Conservation (phyloP, 2,329 filamentous ascomycete genomes). For the Talaromyces sp. region DNA sequence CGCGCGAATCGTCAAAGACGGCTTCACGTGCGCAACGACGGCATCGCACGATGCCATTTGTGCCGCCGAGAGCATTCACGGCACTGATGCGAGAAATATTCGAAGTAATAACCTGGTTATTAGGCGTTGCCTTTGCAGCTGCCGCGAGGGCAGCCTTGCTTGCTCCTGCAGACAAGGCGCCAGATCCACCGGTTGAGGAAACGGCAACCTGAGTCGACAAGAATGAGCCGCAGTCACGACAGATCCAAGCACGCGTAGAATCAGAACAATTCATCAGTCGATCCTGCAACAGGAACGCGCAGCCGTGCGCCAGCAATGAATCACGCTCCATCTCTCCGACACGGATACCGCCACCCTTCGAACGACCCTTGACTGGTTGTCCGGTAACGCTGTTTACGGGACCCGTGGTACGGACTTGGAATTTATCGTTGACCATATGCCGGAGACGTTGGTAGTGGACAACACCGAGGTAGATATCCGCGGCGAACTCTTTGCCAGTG, state of each 20-base stretch:
- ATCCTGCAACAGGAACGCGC: slow-evolving; percentile 91
- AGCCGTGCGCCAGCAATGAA: slow-evolving; percentile 88
- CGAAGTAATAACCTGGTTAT: slow-evolving; percentile 23
- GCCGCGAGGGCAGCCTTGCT: slow-evolving; percentile 30
- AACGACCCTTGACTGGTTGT: slow-evolving; percentile 94
- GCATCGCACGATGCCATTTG: slow-evolving; percentile 66
- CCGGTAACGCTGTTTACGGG: slow-evolving; percentile 86
- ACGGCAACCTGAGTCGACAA: slow-evolving; percentile 67
- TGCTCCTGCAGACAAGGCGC: slow-evolving; percentile 22
- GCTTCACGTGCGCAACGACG: slow-evolving; percentile 70
- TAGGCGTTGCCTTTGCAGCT: slow-evolving; percentile 31
- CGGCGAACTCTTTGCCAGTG: slow-evolving; percentile 87
- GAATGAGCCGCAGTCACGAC: slow-evolving; percentile 84
- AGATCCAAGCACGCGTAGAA: slow-evolving; percentile 85
- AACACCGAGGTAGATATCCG: slow-evolving; percentile 93
- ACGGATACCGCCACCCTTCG: slow-evolving; percentile 95
- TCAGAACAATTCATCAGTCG: slow-evolving; percentile 96
- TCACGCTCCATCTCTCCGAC: slow-evolving; percentile 99
- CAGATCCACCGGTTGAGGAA: slow-evolving; percentile 26
- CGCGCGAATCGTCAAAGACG: slow-evolving; percentile 62
- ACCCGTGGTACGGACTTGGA: slow-evolving; percentile 93
- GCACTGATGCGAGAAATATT: slow-evolving; percentile 37
- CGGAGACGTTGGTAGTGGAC: slow-evolving; percentile 97
- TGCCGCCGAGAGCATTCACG: slow-evolving; percentile 61
- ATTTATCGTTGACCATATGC: slow-evolving; percentile 99